Base-by-base conservation (phyloP, 2,329 filamentous ascomycete genomes). In the Xylariaceae sp. region DNA sequence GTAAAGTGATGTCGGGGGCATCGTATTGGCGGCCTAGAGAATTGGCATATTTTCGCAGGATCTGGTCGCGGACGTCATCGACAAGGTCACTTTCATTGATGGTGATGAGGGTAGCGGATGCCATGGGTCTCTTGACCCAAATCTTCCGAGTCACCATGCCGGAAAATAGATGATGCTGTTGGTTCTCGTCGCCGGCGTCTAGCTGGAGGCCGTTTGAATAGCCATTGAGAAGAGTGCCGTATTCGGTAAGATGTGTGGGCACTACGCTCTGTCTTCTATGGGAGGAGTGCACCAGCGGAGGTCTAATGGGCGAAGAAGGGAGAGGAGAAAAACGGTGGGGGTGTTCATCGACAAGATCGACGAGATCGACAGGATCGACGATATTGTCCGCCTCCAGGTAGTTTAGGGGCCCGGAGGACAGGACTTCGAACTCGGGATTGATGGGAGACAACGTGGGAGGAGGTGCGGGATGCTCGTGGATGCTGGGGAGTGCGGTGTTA, bases 31-130 rank as follows among this genome's bases (percentile, higher is more conserved):
- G 87, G 54, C 93, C 93, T 30, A 99, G 80, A 11, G 92, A 95
- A 75, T 99, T 97, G 67, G 87, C 86, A 74, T 97, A 99, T 78
- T 97, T 97, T 69, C 85, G 86, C 67, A 97, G 78, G 59, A 97
- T 94, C 80, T 91, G 85, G 67, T 97, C 94, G 67, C 93, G 88
- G 62, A 96, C 88, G 75, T 97, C 93, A 73, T 99, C 94, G 59
- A 97, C 92, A 67, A 97, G 77, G 71, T 96, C 92, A 68, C 95
- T 91, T 69, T 96, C 89, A 67, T 85, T 82, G 68, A 96, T 89
- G 61, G 88, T 86, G 57, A 99, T 88, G 69, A 94, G 80, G 11
- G 94, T 99, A 45, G 93, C 86, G 58, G 93, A 97, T 60, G 87
- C 89, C 65, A 88, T 83, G 17, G 89, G 89, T 69, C 93, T 84